Percentiles rank a stretch among this genome's conserved stretches.
Conservation (phyloP, 1,284 basidiomycete genomes). For the Takashimella tepidaria region DNA sequence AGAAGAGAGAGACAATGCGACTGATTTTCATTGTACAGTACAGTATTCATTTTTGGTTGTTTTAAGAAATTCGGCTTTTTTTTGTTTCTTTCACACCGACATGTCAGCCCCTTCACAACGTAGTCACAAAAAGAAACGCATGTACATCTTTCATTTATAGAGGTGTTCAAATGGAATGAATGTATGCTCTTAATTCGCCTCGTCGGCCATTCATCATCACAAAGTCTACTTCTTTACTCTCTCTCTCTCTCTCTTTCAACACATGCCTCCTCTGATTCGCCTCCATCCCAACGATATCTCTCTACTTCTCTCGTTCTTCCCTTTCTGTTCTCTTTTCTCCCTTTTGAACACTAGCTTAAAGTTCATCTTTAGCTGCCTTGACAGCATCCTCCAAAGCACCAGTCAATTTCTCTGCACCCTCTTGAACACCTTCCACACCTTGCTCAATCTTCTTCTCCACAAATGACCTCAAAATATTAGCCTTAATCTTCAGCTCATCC, state of each 20-base stretch:
- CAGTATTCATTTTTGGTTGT: no score
- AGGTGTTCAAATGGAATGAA: no score
- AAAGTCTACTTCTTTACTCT: no score
- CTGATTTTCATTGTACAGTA: no score
- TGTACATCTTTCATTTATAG: no score
- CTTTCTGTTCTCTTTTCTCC: not conserved
- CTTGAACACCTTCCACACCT: constrained; percentile 1
- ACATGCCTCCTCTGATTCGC: not conserved
- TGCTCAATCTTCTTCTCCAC: constrained; percentile 52
- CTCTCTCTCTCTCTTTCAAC: not conserved
- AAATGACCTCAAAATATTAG: constrained; percentile 78
- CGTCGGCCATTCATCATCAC: no score
- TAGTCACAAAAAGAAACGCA: no score
- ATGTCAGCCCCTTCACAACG: no score
- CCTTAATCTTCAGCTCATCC: constrained; percentile 90
- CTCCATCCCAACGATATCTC: not conserved
- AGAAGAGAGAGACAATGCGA: no score
- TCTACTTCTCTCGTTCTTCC: not conserved
- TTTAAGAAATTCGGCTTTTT: no score
- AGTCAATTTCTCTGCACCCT: constrained; percentile 20
- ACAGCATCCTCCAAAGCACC: constrained; percentile 19
- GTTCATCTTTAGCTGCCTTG: constrained; percentile 23
- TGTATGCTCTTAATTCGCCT: no score
- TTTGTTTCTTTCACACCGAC: no score
- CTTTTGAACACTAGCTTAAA: constrained; percentile 9